Conservation (phyloP, 1,139 yeast genomes). For the Lizanozyma gosingica region DNA sequence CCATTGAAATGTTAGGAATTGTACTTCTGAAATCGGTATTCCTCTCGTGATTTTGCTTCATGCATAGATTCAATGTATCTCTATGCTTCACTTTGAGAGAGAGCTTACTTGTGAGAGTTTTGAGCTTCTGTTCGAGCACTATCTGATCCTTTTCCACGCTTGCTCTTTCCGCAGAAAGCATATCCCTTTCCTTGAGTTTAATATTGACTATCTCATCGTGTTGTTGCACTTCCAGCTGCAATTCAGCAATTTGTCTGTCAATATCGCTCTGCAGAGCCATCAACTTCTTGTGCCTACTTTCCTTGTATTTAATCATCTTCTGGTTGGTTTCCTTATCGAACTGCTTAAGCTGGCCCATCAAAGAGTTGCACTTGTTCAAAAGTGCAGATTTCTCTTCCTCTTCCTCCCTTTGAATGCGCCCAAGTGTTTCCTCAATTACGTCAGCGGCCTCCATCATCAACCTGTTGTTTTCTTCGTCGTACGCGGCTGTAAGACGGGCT, state of each 20-base stretch:
- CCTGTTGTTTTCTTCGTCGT: background rate
- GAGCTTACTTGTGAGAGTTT: background rate
- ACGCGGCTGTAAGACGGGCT: background rate
- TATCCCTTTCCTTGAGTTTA: conserved; percentile 3
- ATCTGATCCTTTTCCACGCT: background rate
- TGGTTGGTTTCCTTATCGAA: background rate
- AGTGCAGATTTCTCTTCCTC: background rate
- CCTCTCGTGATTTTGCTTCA: too few species aligned
- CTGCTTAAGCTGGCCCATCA: background rate
- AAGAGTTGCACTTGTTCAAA: background rate
- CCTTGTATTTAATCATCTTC: background rate
- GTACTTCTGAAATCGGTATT: background rate
- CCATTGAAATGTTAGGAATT: background rate
- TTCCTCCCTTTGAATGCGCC: background rate
- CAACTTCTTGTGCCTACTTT: background rate
- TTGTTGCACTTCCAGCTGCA: conserved; percentile 5
- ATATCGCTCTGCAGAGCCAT: background rate
- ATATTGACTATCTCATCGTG: conserved; percentile 1
- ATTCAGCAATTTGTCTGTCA: conserved; percentile 2
- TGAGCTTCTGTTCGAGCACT: background rate
- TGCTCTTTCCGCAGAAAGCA: background rate
- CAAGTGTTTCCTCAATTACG: background rate
- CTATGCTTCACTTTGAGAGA: background rate
- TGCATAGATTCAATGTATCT: background rate
- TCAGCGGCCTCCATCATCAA: background rate